Percentiles rank a stretch among this genome's conserved stretches.
These are phyloP conservation scores for Neonectria coccinea DNA, from an alignment of 2,329 filamentous ascomycete species.

Conservation along the genomic window DNA sequence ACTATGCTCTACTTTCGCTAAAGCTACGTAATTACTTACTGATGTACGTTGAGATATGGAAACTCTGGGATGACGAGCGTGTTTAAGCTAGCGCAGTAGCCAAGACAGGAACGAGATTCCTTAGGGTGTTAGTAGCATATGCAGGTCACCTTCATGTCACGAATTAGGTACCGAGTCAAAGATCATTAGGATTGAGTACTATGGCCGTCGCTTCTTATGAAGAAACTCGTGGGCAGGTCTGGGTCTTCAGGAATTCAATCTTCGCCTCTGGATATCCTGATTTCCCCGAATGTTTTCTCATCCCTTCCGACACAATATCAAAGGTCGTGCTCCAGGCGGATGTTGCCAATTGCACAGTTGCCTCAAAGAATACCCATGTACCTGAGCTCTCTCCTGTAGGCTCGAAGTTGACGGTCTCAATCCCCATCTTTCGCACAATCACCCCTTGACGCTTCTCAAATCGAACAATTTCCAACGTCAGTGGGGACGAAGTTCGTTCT, in stretches of 20 bases:
- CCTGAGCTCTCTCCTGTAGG: conserved; percentile 14
- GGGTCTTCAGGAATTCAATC: conserved; percentile 30
- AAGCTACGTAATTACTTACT: too few species aligned
- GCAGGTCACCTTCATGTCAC: too few species aligned
- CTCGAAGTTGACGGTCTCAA: conserved; percentile 17
- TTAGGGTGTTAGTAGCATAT: too few species aligned
- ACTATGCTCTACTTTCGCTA: too few species aligned
- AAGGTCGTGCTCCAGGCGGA: conserved; percentile 31
- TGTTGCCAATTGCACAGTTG: conserved; percentile 15
- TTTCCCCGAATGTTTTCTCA: neutral
- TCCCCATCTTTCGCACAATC: conserved; percentile 5
- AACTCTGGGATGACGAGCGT: too few species aligned
- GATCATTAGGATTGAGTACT: too few species aligned
- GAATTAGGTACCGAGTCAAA: too few species aligned
- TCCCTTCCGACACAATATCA: conserved; percentile 25
- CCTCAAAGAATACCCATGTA: conserved; percentile 22
- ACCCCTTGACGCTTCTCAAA: conserved; percentile 17
- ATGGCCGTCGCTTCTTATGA: neutral
- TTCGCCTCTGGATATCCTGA: conserved; percentile 11
- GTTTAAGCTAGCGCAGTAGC: too few species aligned
- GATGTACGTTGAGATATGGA: too few species aligned
- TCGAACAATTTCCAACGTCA: conserved; percentile 27
- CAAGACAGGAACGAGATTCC: too few species aligned
- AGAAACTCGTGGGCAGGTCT: conserved; percentile 17
- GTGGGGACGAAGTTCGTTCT: neutral